Conservation (phyloP, 2,329 filamentous ascomycete genomes). For the Calonectria crousiana region DNA sequence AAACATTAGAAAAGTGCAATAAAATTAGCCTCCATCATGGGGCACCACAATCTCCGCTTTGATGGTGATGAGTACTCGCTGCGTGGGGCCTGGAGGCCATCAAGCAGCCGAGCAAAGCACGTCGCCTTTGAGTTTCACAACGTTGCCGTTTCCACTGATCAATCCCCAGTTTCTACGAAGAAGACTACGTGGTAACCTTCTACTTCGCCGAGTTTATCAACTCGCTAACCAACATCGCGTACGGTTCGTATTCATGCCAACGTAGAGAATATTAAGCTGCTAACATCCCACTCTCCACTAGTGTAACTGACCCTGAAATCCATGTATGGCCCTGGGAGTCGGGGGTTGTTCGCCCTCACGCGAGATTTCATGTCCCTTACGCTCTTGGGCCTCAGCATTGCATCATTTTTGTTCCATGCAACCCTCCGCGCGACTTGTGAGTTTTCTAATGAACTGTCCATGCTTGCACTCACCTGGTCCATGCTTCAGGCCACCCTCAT, state of each 20-base stretch:
- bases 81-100: slow-evolving; percentile 53
- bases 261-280: slow-evolving; percentile 20
- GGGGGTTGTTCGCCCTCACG: slow-evolving; percentile 46
- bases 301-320: slow-evolving; percentile 56
- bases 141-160: slow-evolving; percentile 25
- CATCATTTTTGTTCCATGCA: slow-evolving; percentile 59
- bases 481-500: slow-evolving; percentile 64
- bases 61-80: slow-evolving; percentile 49
- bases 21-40: background rate
- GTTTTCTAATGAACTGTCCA: slow-evolving; percentile 68
- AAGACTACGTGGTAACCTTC: slow-evolving; percentile 62
- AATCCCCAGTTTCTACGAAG: slow-evolving; percentile 51
- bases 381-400: slow-evolving; percentile 56
- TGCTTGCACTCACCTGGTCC: slow-evolving; percentile 65
- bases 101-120: slow-evolving; percentile 56
- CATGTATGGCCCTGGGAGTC: slow-evolving; percentile 49
- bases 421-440: slow-evolving; percentile 57
- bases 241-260: slow-evolving; percentile 51
- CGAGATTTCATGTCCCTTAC: slow-evolving; percentile 57
- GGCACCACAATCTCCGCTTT: slow-evolving; percentile 53
- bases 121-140: slow-evolving; percentile 8
- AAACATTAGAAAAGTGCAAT: background rate
- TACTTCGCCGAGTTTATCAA: slow-evolving; percentile 60
- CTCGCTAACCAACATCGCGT: slow-evolving; percentile 55
- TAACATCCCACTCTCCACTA: slow-evolving; percentile 28